A percentile compares a stretch with the other conserved stretches of the same genome.
phyloP scores from a whole-genome alignment of 1,284 basidiomycete genomes.

The Papiliotrema nemorosa region DNA sequence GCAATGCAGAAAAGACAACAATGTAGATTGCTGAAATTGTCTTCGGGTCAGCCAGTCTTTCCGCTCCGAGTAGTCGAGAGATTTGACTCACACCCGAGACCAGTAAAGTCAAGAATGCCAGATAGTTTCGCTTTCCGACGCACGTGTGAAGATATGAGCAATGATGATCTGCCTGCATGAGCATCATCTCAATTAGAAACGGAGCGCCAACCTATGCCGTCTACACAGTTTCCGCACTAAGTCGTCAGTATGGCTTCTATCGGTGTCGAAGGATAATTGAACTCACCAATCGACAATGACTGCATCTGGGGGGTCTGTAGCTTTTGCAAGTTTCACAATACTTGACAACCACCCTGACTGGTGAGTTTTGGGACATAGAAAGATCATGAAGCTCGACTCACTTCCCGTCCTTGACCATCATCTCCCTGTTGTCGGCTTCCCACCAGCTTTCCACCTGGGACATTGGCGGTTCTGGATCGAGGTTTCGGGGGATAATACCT shows the following conservation, averaged over 20 bases:
- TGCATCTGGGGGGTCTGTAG: constrained; percentile 84
- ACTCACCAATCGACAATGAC: constrained; percentile 83
- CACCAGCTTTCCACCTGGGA: constrained; percentile 60
- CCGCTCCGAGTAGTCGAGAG: background rate
- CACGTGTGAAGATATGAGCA: constrained; percentile 96
- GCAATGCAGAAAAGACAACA: constrained; percentile 74
- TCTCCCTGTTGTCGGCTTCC: constrained; percentile 71
- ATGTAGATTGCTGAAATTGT: constrained; percentile 67
- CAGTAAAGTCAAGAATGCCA: constrained; percentile 77
- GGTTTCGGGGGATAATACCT: constrained; percentile 74
- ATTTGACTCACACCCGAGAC: constrained; percentile 59
- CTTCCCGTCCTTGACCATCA: constrained; percentile 72
- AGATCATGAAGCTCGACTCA: constrained; percentile 55
- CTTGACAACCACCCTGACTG: constrained; percentile 75
- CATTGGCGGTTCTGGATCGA: constrained; percentile 74
- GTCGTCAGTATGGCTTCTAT: background rate
- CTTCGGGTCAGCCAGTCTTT: constrained; percentile 52
- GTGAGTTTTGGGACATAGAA: constrained; percentile 7
- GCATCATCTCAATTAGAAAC: background rate
- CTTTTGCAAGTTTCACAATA: constrained; percentile 86
- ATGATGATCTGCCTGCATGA: constrained; percentile 66
- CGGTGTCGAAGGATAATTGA: too few species aligned
- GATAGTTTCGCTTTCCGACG: constrained; percentile 86
- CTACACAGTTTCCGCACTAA: constrained; percentile 91
- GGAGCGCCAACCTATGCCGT: constrained; percentile 54